Evolutionary conservation across 108 stramenopile species (phyloP).

Genomic region (Parietichytrium sp.): DNA sequence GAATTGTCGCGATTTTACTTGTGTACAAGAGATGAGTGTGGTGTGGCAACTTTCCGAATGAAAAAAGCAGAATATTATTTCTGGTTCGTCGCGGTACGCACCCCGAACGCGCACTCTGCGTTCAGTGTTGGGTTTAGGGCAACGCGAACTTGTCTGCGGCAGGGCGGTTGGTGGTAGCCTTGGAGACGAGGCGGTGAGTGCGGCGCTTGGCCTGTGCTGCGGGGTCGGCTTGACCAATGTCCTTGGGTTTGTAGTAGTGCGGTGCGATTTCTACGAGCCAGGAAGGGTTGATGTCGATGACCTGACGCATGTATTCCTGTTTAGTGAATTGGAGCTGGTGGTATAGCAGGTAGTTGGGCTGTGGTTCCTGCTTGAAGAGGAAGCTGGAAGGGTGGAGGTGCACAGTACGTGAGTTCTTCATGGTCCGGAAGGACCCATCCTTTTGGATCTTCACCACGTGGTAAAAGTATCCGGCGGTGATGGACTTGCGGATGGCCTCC

Average conservation of each 20-base stretch:
- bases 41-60: too few species aligned
- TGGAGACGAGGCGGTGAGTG: too few species aligned
- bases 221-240: conserved; percentile 60
- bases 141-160: too few species aligned
- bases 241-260: conserved; percentile 89
- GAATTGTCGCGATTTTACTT: too few species aligned
- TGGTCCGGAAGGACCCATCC: conserved; percentile 90
- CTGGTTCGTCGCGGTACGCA: too few species aligned
- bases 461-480: conserved; percentile 97
- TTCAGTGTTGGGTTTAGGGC: too few species aligned
- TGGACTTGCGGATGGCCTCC: conserved; percentile 79
- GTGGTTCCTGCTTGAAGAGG: conserved; percentile 82
- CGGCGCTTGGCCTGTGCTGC: neutral
- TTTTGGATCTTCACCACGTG: conserved; percentile 83
- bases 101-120: too few species aligned
- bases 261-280: conserved; percentile 97
- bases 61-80: too few species aligned
- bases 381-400: conserved; percentile 94
- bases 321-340: conserved; percentile 95
- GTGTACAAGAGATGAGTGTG: too few species aligned
- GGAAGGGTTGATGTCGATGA: conserved; percentile 83
- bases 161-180: too few species aligned
- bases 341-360: conserved; percentile 85
- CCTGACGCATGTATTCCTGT: conserved; percentile 97
- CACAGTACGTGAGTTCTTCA: conserved; percentile 88